phyloP scores from a whole-genome alignment of 805 yeast species.

The Blastobotrys terrestris region DNA sequence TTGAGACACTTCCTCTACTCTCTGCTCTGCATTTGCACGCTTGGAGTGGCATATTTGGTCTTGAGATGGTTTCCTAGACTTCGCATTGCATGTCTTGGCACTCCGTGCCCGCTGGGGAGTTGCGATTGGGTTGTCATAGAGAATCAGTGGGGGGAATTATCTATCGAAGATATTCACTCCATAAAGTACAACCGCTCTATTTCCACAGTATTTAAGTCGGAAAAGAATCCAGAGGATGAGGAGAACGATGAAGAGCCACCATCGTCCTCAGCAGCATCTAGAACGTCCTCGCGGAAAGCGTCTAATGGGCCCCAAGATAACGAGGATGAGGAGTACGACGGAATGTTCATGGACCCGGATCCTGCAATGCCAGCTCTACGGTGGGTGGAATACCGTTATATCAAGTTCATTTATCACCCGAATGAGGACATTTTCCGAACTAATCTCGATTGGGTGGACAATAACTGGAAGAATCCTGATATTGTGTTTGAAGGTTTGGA shows the following conservation, averaged over 20 bases:
- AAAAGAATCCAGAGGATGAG: conserved; percentile 1
- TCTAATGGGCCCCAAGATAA: background rate
- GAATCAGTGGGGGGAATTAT: conserved; percentile 85
- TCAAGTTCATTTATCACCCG: conserved; percentile 79
- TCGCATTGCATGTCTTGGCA: conserved; percentile 62
- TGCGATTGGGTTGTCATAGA: conserved; percentile 94
- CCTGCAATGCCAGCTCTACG: conserved; percentile 67
- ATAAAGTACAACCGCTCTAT: conserved; percentile 64
- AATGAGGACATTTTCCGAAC: conserved; percentile 78
- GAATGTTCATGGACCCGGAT: conserved; percentile 38
- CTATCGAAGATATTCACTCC: conserved; percentile 49
- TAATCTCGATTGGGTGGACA: conserved; percentile 81
- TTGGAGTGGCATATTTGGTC: conserved; percentile 68
- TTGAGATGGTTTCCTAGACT: conserved; percentile 84
- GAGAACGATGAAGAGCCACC: conserved; percentile 3
- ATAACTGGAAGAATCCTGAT: conserved; percentile 57
- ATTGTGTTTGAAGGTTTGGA: conserved; percentile 58
- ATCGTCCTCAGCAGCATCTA: background rate
- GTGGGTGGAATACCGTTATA: conserved; percentile 74
- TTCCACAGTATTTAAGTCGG: conserved; percentile 51
- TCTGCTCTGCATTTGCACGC: conserved; percentile 47
- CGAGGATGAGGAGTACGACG: conserved; percentile 19
- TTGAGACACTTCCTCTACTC: conserved; percentile 45
- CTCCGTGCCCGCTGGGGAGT: conserved; percentile 59
- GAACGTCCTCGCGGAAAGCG: background rate